Evolutionary conservation across 2,329 filamentous ascomycete species (phyloP).

Genomic region (Claviceps cyperi): DNA sequence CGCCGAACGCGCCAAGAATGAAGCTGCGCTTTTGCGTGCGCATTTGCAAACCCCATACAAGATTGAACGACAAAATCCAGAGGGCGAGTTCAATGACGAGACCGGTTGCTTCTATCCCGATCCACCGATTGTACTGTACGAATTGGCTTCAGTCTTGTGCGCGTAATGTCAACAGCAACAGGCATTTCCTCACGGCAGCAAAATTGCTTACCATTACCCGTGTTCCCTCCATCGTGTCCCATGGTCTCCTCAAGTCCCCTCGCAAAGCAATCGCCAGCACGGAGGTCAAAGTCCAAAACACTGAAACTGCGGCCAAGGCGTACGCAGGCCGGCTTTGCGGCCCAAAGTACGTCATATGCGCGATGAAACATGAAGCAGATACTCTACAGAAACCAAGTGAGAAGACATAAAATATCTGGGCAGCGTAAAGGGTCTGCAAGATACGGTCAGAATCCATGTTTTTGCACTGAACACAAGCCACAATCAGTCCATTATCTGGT

Average conservation of each 20-base stretch:
- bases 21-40: slow-evolving; percentile 1
- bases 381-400: slow-evolving; percentile 4
- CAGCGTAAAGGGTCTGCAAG: slow-evolving; percentile 2
- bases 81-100: slow-evolving; percentile 3
- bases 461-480: background rate
- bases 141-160: background rate
- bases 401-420: slow-evolving; percentile 4
- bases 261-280: background rate
- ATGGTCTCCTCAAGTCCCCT: background rate
- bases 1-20: slow-evolving; percentile 5
- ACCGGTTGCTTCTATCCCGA: slow-evolving; percentile 3
- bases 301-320: background rate
- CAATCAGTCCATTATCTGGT: background rate
- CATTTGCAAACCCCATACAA: slow-evolving; percentile 6
- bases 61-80: slow-evolving; percentile 4
- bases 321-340: slow-evolving; percentile 4
- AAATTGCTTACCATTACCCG: background rate
- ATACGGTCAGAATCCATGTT: background rate
- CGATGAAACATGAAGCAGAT: slow-evolving; percentile 4
- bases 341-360: slow-evolving; percentile 4
- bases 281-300: slow-evolving; percentile 3
- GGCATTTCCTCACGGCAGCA: background rate
- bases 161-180: background rate
- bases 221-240: background rate
- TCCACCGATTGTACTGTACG: slow-evolving; percentile 2